phyloP scores from a whole-genome alignment of 345 rosid genomes.

The Luvunga scandens region DNA sequence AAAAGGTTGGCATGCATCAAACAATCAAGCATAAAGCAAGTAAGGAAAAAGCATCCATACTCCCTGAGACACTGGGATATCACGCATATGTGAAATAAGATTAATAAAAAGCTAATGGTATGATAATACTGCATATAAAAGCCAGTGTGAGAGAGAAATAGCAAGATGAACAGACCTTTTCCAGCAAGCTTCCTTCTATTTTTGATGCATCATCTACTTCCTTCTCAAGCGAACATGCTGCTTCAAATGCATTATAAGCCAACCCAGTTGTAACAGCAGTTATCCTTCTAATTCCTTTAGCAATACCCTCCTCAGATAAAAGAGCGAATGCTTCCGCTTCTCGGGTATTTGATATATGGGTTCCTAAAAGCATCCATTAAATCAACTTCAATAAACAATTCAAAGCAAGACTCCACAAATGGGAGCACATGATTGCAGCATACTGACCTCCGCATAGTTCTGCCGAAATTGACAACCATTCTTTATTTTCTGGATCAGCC shows the following conservation, averaged over 20 bases:
- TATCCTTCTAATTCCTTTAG: constrained; percentile 84
- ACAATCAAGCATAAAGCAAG: too few species aligned
- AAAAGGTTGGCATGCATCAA: too few species aligned
- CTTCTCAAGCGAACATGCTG: constrained; percentile 58
- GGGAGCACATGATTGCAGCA: constrained; percentile 10
- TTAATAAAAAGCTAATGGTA: too few species aligned
- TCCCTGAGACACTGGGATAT: too few species aligned
- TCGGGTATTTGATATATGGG: constrained; percentile 82
- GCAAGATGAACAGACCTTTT: constrained; percentile 52
- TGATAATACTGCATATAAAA: too few species aligned
- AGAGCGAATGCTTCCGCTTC: constrained; percentile 97
- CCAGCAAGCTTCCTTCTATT: constrained; percentile 64
- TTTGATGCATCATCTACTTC: constrained; percentile 68
- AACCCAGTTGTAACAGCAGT: constrained; percentile 83
- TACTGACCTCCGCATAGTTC: constrained; percentile 92
- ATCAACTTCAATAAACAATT: constrained; percentile 23
- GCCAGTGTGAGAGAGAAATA: neutral
- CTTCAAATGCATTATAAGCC: constrained; percentile 71
- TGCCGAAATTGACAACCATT: constrained; percentile 68
- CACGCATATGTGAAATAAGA: too few species aligned
- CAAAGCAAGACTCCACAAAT: constrained; percentile 8
- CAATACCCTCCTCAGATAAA: constrained; percentile 93
- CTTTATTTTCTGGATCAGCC: constrained; percentile 75
- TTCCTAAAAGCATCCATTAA: constrained; percentile 45
- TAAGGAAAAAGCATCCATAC: too few species aligned